phyloP scores from a whole-genome alignment of 805 yeast species.

The Myxozyma geophila region DNA sequence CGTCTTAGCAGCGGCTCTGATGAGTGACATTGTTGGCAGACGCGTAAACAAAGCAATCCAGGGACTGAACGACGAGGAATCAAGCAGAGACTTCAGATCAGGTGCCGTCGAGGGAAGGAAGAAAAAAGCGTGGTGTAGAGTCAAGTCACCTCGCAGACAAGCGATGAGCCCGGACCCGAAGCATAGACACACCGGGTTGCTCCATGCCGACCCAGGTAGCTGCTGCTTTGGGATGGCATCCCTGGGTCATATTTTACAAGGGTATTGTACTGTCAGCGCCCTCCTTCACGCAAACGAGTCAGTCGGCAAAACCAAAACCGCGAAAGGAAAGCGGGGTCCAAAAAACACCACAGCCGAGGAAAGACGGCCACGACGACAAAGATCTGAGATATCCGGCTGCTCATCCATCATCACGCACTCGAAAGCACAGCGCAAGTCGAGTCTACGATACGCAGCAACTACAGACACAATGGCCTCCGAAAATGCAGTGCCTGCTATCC shows the following conservation, averaged over 20 bases:
- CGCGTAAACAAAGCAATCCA: not conserved
- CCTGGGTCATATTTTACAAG: not conserved
- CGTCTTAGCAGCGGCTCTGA: not conserved
- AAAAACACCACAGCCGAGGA: not conserved
- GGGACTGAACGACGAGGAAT: not conserved
- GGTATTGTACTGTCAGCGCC: not conserved
- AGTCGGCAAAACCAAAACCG: not conserved
- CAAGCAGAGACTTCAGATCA: not conserved
- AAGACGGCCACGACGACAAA: not conserved
- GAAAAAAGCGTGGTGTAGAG: not conserved
- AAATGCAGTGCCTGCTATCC: not conserved
- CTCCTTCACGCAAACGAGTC: not conserved
- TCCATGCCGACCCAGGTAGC: too few relatives aligned
- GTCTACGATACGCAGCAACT: too few relatives aligned
- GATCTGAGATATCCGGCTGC: too few relatives aligned
- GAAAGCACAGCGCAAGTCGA: too few relatives aligned
- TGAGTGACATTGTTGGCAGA: not conserved
- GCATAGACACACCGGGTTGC: too few relatives aligned
- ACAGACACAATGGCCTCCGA: not conserved
- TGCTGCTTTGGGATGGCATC: not conserved
- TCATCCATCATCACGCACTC: too few relatives aligned
- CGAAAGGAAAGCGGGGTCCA: not conserved
- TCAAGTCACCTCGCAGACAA: too few relatives aligned
- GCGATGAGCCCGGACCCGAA: too few relatives aligned
- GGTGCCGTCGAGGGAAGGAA: not conserved